phyloP scores from a whole-genome alignment of 2,329 filamentous ascomycete species.

The Epichloe glyceriae region DNA sequence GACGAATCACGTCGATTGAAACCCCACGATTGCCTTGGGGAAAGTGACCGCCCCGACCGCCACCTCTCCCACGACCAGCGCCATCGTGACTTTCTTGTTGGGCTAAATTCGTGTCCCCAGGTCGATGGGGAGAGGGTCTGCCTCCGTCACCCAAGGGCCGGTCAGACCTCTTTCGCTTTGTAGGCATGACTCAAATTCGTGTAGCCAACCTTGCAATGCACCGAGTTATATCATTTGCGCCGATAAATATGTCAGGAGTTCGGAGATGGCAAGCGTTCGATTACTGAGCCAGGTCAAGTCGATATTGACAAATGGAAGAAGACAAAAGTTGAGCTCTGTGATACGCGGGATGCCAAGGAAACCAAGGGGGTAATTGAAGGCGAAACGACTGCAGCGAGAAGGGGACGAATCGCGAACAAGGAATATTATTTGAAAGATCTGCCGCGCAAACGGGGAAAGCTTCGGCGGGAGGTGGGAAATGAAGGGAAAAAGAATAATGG shows the following conservation, averaged over 20 bases:
- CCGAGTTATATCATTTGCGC: slow-evolving; percentile 24
- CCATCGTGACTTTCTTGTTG: slow-evolving; percentile 46
- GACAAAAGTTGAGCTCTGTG: background rate
- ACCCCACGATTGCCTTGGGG: slow-evolving; percentile 27
- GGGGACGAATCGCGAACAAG: background rate
- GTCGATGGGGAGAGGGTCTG: slow-evolving; percentile 50
- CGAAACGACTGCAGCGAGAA: background rate
- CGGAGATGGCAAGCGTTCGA: background rate
- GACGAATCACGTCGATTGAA: slow-evolving; percentile 39
- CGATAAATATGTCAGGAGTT: background rate
- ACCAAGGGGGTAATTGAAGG: background rate
- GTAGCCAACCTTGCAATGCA: slow-evolving; percentile 6
- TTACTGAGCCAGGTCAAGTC: background rate
- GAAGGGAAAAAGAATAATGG: background rate
- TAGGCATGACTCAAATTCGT: slow-evolving; percentile 33
- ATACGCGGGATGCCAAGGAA: background rate
- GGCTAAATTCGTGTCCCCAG: slow-evolving; percentile 39
- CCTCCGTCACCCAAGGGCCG: slow-evolving; percentile 34
- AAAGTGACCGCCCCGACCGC: slow-evolving; percentile 28
- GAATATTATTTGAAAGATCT: background rate
- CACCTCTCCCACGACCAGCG: slow-evolving; percentile 29
- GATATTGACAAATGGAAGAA: background rate
- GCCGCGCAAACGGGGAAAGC: background rate
- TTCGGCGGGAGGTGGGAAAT: background rate
- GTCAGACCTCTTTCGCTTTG: slow-evolving; percentile 47